Percentiles rank a stretch among this genome's conserved stretches.
These are phyloP conservation scores for Phytophthora sojae DNA, from an alignment of 352 stramenopile genomes.

Conservation along the genomic window DNA sequence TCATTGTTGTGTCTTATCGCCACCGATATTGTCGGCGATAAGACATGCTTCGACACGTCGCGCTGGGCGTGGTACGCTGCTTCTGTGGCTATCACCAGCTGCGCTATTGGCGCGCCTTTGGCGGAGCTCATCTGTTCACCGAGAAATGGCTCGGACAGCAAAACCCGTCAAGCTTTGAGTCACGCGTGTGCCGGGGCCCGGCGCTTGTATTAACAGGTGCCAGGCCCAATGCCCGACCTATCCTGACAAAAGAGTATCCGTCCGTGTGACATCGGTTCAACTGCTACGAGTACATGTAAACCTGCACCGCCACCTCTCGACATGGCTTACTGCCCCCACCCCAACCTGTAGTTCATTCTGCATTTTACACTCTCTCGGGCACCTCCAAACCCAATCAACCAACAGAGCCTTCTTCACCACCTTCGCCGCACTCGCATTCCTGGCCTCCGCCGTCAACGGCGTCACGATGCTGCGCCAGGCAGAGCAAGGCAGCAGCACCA, in stretches of 20 bases:
- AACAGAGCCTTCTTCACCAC: neutral
- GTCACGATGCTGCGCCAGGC: neutral
- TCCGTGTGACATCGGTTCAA: neutral
- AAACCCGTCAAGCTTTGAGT: neutral
- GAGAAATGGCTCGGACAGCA: neutral
- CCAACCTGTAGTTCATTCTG: neutral
- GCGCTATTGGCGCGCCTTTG: neutral
- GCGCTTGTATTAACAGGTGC: slow-evolving; percentile 1
- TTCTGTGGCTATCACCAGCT: slow-evolving; percentile 2
- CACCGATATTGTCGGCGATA: neutral
- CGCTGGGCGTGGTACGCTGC: neutral
- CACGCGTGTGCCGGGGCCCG: neutral
- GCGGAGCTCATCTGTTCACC: no score
- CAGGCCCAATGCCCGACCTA: neutral
- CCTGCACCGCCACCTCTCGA: neutral
- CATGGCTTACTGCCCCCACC: neutral
- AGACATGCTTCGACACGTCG: neutral
- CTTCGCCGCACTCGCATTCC: neutral
- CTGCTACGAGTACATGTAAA: neutral
- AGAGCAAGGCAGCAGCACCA: no score
- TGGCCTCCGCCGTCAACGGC: neutral
- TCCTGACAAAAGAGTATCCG: neutral
- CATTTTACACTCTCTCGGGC: neutral
- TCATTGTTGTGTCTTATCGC: neutral
- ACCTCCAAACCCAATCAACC: neutral